A percentile compares a stretch with the other conserved stretches of the same genome.
phyloP scores from a whole-genome alignment of 1,284 basidiomycete species.

The Malassezia furfur region DNA sequence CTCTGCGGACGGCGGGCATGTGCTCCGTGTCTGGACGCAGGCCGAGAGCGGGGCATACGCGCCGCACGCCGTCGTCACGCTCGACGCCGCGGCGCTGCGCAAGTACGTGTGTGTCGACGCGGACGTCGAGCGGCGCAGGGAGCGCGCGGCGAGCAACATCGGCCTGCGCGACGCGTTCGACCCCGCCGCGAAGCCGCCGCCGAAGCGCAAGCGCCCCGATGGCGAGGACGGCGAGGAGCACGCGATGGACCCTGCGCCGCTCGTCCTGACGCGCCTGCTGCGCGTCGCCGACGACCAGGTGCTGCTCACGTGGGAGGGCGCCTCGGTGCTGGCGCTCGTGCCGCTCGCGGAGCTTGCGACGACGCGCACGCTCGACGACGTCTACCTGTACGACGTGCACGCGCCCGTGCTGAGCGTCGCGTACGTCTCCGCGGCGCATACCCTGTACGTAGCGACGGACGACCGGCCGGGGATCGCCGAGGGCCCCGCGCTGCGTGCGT shows the following conservation, averaged over 20 bases:
- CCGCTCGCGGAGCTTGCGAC: conserved; percentile 17
- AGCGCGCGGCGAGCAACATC: conserved; percentile 3
- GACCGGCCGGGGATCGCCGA: conserved; percentile 9
- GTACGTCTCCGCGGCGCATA: not conserved
- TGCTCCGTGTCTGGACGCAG: conserved; percentile 26
- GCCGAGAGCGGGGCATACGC: not conserved
- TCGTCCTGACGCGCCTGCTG: conserved; percentile 27
- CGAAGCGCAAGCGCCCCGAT: conserved; percentile 3
- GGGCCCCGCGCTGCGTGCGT: conserved; percentile 6
- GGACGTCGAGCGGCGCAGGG: conserved; percentile 11
- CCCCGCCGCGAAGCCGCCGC: not conserved
- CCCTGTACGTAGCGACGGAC: conserved; percentile 11
- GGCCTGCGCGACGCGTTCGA: conserved; percentile 10
- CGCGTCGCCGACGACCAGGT: conserved; percentile 22
- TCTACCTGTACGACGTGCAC: conserved; percentile 12
- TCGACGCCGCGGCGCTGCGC: conserved; percentile 5
- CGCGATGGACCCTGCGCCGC: conserved; percentile 7
- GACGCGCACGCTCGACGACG: conserved; percentile 7
- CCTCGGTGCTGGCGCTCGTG: conserved; percentile 29
- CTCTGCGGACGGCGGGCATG: conserved; percentile 32
- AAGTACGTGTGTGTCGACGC: conserved; percentile 9
- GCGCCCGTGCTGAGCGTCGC: conserved; percentile 26
- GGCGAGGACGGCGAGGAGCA: not conserved
- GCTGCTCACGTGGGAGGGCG: conserved; percentile 31
- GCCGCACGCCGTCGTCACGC: conserved; percentile 1